These are phyloP conservation scores for Candida anglica DNA, from an alignment of 805 yeast species.

Conservation along the genomic window DNA sequence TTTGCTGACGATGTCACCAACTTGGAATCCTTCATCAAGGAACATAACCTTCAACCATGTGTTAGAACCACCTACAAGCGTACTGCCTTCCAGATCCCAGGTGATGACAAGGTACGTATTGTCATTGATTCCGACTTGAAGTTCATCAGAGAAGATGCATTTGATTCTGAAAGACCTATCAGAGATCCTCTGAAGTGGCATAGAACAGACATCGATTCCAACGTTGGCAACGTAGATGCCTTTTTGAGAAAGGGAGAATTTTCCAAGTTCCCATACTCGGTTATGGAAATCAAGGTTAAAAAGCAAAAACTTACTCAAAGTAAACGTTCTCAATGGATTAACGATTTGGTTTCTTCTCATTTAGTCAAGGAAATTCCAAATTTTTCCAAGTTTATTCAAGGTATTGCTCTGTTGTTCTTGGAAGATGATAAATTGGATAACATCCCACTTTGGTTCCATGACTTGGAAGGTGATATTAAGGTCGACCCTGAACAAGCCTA, in stretches of 20 bases:
- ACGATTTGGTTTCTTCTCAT: slow-evolving; percentile 77
- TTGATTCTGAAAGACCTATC: slow-evolving; percentile 80
- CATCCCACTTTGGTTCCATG: slow-evolving; percentile 93
- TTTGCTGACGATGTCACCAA: slow-evolving; percentile 53
- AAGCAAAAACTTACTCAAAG: slow-evolving; percentile 36
- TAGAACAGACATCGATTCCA: slow-evolving; percentile 82
- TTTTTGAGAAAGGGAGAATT: slow-evolving; percentile 83
- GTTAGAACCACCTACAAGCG: slow-evolving; percentile 83
- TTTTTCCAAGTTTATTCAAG: slow-evolving; percentile 90
- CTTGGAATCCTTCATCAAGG: slow-evolving; percentile 59
- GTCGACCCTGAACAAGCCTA: slow-evolving; percentile 77
- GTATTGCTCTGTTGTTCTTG: slow-evolving; percentile 79
- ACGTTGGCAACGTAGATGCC: slow-evolving; percentile 63
- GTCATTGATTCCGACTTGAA: slow-evolving; percentile 85
- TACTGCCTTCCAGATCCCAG: slow-evolving; percentile 97
- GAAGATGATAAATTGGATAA: slow-evolving; percentile 89
- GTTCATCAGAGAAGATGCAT: slow-evolving; percentile 86
- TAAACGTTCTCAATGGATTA: slow-evolving; percentile 70
- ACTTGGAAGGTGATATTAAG: slow-evolving; percentile 68
- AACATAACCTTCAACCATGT: slow-evolving; percentile 74
- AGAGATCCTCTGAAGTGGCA: slow-evolving; percentile 92
- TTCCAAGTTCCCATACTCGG: slow-evolving; percentile 77
- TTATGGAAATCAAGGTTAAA: slow-evolving; percentile 79
- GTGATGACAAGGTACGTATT: slow-evolving; percentile 89
- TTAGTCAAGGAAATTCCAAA: slow-evolving; percentile 91